A percentile compares a stretch with the other conserved stretches of the same genome.
phyloP scores from a whole-genome alignment of 768 basidiomycete species.

The Stropharia rugosoannulata region DNA sequence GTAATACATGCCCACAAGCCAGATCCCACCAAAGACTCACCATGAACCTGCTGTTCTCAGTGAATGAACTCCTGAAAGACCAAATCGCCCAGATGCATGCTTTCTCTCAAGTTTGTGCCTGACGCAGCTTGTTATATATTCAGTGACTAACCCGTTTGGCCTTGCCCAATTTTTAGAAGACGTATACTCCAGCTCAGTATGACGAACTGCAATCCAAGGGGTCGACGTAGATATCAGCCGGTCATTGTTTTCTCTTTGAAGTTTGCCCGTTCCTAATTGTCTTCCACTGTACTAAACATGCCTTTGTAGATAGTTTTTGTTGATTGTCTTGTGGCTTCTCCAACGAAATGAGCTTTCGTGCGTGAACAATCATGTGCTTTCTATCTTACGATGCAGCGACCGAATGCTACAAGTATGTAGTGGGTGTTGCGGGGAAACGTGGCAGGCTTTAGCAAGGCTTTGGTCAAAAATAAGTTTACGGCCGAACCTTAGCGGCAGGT shows the following conservation, averaged over 20 bases:
- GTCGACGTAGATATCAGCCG: not conserved
- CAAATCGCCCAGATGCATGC: constrained; percentile 84
- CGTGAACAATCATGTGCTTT: too few species aligned
- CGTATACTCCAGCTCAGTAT: constrained; percentile 70
- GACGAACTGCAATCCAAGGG: constrained; percentile 42
- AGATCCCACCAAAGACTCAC: not conserved
- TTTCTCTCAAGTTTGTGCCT: constrained; percentile 71
- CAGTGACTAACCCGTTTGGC: not conserved
- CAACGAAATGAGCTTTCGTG: too few species aligned
- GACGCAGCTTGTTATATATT: not conserved
- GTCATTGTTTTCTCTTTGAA: not conserved
- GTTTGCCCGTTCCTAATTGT: not conserved
- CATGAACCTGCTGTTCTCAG: constrained; percentile 33
- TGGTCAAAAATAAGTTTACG: too few species aligned
- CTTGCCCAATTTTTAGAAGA: constrained; percentile 51
- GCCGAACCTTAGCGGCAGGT: too few species aligned
- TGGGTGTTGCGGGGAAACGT: too few species aligned
- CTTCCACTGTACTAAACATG: not conserved
- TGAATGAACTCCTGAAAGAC: constrained; percentile 73
- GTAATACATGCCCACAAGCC: constrained; percentile 17
- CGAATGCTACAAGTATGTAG: too few species aligned
- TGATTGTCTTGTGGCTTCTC: too few species aligned
- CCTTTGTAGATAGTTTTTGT: not conserved
- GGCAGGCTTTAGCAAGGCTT: too few species aligned
- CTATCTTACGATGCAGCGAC: too few species aligned